A percentile compares a stretch with the other conserved stretches of the same genome.
These are phyloP conservation scores for Cladophialophora bantiana DNA, from an alignment of 2,329 filamentous ascomycete genomes.

Conservation along the genomic window DNA sequence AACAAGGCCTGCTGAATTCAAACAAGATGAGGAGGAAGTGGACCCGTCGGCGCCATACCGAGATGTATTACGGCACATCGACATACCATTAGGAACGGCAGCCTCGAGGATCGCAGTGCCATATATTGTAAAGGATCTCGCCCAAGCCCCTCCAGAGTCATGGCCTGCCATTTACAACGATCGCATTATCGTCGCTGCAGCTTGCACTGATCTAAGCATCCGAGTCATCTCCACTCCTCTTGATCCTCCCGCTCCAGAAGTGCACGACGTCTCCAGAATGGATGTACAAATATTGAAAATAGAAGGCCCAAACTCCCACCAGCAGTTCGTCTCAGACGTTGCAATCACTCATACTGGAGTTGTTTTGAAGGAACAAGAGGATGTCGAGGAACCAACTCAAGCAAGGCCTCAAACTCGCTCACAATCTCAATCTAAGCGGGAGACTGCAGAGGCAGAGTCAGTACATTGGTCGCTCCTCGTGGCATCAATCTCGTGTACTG, in stretches of 20 bases:
- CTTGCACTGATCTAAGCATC: constrained; percentile 64
- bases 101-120: constrained; percentile 61
- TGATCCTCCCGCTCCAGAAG: constrained; percentile 56
- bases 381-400: constrained; percentile 43
- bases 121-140: constrained; percentile 48
- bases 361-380: constrained; percentile 40
- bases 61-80: constrained; percentile 61
- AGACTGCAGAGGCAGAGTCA: constrained; percentile 25
- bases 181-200: constrained; percentile 61
- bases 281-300: constrained; percentile 59
- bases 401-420: constrained; percentile 44
- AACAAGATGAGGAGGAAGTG: constrained; percentile 64
- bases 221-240: constrained; percentile 63
- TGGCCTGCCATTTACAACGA: constrained; percentile 57
- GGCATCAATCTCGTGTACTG: constrained; percentile 55
- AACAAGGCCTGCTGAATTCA: constrained; percentile 52
- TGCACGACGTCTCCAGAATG: constrained; percentile 46
- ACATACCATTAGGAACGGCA: constrained; percentile 61
- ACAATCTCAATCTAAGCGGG: constrained; percentile 33
- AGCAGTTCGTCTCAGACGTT: constrained; percentile 58
- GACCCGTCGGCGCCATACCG: constrained; percentile 63
- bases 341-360: constrained; percentile 61
- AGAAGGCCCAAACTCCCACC: constrained; percentile 55
- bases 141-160: constrained; percentile 41
- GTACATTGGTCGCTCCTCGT: constrained; percentile 54